Evolutionary conservation across 1,139 yeast species (phyloP).

Genomic region (Magnusiomyces magnusii): DNA sequence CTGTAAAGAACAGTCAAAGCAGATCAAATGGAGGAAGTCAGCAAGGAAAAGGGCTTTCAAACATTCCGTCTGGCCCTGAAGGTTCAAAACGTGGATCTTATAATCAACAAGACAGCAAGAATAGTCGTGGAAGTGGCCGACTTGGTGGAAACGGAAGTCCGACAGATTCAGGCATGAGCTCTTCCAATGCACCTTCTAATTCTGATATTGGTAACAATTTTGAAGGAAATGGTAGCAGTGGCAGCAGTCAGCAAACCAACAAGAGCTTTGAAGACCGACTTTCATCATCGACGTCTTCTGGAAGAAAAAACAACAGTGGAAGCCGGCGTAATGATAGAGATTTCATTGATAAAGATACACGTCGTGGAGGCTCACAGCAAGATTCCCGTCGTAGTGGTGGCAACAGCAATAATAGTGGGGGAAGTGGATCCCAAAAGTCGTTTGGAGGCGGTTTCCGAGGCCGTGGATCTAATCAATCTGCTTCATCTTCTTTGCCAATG

Average conservation of each 20-base stretch:
- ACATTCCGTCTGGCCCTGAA: background rate
- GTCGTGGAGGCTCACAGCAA: background rate
- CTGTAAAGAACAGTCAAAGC: background rate
- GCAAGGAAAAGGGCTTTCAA: background rate
- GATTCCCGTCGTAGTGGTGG: background rate
- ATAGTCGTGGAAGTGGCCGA: background rate
- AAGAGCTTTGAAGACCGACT: background rate
- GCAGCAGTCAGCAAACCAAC: background rate
- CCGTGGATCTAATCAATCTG: background rate
- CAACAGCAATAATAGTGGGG: background rate
- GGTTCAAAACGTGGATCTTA: background rate
- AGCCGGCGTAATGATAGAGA: background rate
- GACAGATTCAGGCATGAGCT: background rate
- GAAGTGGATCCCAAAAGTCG: background rate
- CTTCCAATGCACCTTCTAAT: background rate
- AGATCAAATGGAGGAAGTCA: background rate
- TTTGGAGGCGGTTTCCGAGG: background rate
- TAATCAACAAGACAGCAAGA: background rate
- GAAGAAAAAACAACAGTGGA: background rate
- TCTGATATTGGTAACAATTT: background rate
- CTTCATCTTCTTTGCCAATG: background rate
- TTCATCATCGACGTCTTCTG: background rate
- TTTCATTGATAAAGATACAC: background rate
- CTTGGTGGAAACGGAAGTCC: background rate
- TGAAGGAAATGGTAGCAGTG: background rate